Base-by-base conservation (phyloP, 768 basidiomycete genomes). In the Leccinum ochraceum region DNA sequence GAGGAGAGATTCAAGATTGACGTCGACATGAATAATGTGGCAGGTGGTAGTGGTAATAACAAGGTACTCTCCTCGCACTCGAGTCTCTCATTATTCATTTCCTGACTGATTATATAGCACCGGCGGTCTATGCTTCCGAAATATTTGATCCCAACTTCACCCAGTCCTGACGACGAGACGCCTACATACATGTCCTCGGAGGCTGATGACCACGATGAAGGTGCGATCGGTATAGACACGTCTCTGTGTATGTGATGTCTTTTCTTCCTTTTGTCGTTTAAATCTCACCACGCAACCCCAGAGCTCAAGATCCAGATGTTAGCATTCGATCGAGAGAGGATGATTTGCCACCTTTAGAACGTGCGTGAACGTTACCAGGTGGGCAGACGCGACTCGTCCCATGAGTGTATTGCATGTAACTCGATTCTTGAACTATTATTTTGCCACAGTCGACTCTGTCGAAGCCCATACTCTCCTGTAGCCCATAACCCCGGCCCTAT, bases 111-210 rank as follows among this genome's bases (percentile, higher is more conserved):
- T 26, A 3, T 59, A 22, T 65, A 91, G 88, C 86, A 88, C 24
- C 87, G 89, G 22, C 84, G 86, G 53, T 89, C 91, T 4, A 85
- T 89, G 80, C 73, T 91, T 50, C 89, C 90, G 0, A 87, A 84
- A 63, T 72, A 83, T 24, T 77, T 87, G 65, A 75, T 79, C 17
- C 76, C 75, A 1, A 63, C 26, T 14, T 74, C 72, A 5, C 69
- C 68, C 0, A 60, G 54, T 42, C 63, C 66, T 3, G 62, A 26
- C 4, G 16, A 30, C 30, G 64, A 69, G 3, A 44, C 48, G 9
- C 52, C 62, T 1, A 6, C 58, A 28, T 42, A 71, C 51, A 42
- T 62, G 59, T 72, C 73, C 6, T 74, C 66, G 1, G 71, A 72
- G 54, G 63, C 57, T 1, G 72, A 73, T 14, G 68, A 68, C 4